These are phyloP conservation scores for Flaveria robusta DNA, from an alignment of 129 eudicot species.

Conservation along the genomic window DNA sequence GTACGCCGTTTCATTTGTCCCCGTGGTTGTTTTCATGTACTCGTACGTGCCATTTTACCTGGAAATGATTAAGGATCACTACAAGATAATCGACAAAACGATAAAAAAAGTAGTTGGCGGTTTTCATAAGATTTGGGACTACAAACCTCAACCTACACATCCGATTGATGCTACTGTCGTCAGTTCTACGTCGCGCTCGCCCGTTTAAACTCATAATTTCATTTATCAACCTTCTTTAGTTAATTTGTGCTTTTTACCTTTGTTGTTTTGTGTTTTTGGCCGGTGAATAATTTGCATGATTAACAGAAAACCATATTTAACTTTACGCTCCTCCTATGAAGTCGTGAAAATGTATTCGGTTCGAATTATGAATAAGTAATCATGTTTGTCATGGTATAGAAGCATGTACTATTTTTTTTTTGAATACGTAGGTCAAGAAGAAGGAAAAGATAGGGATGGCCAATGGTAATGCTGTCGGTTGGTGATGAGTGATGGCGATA, in stretches of 20 bases:
- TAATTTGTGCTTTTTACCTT: neutral
- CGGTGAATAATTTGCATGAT: neutral
- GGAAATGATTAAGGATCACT: neutral
- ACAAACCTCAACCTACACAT: conserved; percentile 23
- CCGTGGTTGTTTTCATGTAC: conserved; percentile 33
- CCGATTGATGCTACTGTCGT: neutral
- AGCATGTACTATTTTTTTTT: too few relatives aligned
- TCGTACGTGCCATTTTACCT: conserved; percentile 12
- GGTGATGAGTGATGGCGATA: too few relatives aligned
- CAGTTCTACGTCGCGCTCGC: neutral
- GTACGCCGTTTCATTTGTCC: conserved; percentile 41
- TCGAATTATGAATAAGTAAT: too few relatives aligned
- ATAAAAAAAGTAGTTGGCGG: neutral
- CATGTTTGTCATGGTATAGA: too few relatives aligned
- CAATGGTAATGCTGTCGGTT: too few relatives aligned
- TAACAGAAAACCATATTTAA: neutral
- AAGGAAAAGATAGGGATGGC: too few relatives aligned
- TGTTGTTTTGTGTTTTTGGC: neutral
- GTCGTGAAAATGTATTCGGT: neutral
- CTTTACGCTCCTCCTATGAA: neutral
- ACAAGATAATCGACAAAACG: neutral
- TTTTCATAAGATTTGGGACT: conserved; percentile 15
- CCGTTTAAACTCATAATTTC: neutral
- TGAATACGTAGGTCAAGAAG: too few relatives aligned
- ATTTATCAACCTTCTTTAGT: neutral